Base-by-base conservation (phyloP, 2,329 filamentous ascomycete genomes). In the Arthrobotrys musiformis region DNA sequence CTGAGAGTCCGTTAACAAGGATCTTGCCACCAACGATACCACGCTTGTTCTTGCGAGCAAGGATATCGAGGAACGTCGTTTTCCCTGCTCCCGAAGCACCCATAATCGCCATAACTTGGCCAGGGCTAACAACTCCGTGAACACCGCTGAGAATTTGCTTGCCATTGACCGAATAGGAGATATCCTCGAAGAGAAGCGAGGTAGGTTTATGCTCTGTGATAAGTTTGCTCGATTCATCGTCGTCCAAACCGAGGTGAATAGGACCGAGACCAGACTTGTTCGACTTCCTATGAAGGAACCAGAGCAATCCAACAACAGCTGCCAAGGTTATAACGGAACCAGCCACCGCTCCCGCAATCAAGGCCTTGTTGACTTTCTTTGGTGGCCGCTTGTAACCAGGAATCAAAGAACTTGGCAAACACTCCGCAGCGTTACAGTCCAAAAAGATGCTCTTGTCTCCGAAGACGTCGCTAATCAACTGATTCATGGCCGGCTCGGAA, bases 71-170 rank as follows among this genome's bases (percentile, higher is more conserved):
- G 83, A 99, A 98, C 0, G 93, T 97, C 0, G 95, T 99, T 85
- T 99, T 99, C 74, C 95, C 95, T 46, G 95, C 96, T 30, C 95
- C 95, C 0, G 95, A 99, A 6, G 95, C 94, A 70, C 95, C 95
- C 94, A 99, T 99, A 81, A 99, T 97, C 7, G 95, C 95, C 79
- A 94, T 93, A 6, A 98, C 89, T 83, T 99, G 93, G n/a, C 96
- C 96, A 1, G 94, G 93, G 80, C 92, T 91, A n/a, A 94, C 94
- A 46, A 93, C 90, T 54, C 95, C 95, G 79, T 91, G 90, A 35
- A 99, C 91, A 13, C 88, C 89, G 15, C 88, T 87, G 1, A 99
- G 86, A 54, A 99, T 97, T 63, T 92, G 88, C 84, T 93, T 97
- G 42, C 93, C 93, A 79, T 96, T 97, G 40, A 99, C 87, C 22